These are phyloP conservation scores for Zelopaecilomyces penicillatus DNA, from an alignment of 2,329 filamentous ascomycete species.

Conservation along the genomic window DNA sequence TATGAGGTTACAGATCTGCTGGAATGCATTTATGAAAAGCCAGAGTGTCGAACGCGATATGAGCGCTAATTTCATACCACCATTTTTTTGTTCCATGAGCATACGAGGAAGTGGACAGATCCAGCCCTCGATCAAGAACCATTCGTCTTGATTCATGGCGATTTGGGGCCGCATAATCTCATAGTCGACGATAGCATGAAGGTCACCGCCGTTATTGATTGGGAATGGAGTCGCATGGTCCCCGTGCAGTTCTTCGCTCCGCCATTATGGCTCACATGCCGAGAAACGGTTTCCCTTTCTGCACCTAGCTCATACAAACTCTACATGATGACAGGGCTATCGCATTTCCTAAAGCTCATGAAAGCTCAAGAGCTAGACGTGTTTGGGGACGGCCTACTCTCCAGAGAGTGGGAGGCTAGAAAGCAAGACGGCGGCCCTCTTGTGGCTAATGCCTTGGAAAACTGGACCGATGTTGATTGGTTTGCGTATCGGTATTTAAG, in stretches of 20 bases:
- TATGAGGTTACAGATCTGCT: too few species aligned
- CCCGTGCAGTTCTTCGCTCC: constrained; percentile 10
- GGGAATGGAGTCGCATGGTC: constrained; percentile 14
- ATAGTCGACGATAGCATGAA: constrained; percentile 8
- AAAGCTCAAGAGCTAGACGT: neutral
- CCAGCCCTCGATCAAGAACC: constrained; percentile 5
- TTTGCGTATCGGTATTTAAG: neutral
- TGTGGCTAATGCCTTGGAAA: constrained; percentile 1
- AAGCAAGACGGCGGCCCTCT: neutral
- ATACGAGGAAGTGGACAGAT: constrained; percentile 7
- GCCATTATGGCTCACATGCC: constrained; percentile 8
- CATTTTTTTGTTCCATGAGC: constrained; percentile 7
- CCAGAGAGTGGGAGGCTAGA: neutral
- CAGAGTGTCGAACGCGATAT: neutral
- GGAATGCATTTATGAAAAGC: too few species aligned
- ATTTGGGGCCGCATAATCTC: constrained; percentile 8
- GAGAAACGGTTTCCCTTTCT: neutral
- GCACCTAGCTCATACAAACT: neutral
- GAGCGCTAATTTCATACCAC: constrained; percentile 9
- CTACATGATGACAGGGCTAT: neutral
- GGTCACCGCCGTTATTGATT: constrained; percentile 8
- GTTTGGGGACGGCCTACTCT: neutral
- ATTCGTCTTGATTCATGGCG: constrained; percentile 10
- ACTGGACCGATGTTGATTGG: constrained; percentile 3
- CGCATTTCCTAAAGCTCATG: neutral